Percentiles rank a stretch among this genome's conserved stretches.
These are phyloP conservation scores for Casuarina cunninghamiana DNA, from an alignment of 306 rosid species.

Conservation along the genomic window DNA sequence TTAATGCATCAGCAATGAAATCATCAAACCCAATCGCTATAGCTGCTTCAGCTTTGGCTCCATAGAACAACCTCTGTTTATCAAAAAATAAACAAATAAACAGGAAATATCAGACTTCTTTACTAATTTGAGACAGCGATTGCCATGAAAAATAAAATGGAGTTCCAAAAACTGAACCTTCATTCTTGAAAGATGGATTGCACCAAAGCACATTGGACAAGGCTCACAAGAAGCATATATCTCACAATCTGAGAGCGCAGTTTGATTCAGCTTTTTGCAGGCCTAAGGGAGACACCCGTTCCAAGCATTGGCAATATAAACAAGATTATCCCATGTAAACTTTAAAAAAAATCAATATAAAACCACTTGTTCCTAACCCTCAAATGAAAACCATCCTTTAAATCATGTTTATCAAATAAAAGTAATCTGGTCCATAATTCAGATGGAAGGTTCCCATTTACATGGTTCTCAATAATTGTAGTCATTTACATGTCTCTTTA, in stretches of 20 bases:
- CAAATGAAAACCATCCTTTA: neutral
- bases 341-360: neutral
- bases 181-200: slow-evolving; percentile 82
- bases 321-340: neutral
- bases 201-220: slow-evolving; percentile 98
- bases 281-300: slow-evolving; percentile 47
- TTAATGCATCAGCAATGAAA: slow-evolving; percentile 77
- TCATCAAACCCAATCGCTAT: slow-evolving; percentile 77
- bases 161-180: slow-evolving; percentile 46
- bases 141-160: slow-evolving; percentile 1
- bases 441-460: neutral
- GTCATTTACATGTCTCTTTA: neutral
- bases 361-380: neutral
- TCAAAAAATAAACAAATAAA: neutral
- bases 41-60: slow-evolving; percentile 89
- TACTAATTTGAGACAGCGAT: neutral
- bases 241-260: slow-evolving; percentile 79
- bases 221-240: slow-evolving; percentile 96
- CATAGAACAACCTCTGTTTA: slow-evolving; percentile 83
- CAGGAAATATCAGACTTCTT: neutral
- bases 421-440: neutral
- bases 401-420: neutral
- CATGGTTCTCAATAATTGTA: neutral
- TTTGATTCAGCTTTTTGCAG: slow-evolving; percentile 72
- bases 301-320: neutral